Conservation (phyloP, 2,329 filamentous ascomycete species). For the Macrophomina tecta region DNA sequence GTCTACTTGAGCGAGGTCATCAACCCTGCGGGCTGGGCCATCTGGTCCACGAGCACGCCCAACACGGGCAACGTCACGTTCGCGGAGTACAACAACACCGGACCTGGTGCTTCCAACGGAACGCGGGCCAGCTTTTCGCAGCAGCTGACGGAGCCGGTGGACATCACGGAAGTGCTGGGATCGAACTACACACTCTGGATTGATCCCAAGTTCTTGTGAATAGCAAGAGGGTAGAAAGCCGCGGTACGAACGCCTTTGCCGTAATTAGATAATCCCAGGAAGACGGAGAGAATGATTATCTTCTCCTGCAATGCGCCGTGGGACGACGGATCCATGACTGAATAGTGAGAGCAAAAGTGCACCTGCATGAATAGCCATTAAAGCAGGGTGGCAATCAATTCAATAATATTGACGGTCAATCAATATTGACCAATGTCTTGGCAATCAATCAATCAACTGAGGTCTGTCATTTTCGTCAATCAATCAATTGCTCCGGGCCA, state of each 20-base stretch:
- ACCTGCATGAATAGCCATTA: too few relatives aligned
- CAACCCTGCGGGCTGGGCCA: constrained; percentile 62
- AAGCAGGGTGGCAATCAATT: too few relatives aligned
- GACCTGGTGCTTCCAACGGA: constrained; percentile 56
- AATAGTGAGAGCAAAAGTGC: too few relatives aligned
- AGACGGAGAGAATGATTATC: too few relatives aligned
- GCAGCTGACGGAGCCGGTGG: constrained; percentile 34
- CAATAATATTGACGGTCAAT: too few relatives aligned
- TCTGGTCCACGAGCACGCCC: constrained; percentile 44
- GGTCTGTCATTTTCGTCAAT: too few relatives aligned
- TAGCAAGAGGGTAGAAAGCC: background rate
- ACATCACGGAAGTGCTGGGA: constrained; percentile 55
- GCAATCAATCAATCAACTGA: too few relatives aligned
- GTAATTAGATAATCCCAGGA: background rate
- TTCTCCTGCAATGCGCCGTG: too few relatives aligned
- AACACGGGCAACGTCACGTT: constrained; percentile 27
- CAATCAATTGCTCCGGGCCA: too few relatives aligned
- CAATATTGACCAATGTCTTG: too few relatives aligned
- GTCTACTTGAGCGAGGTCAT: constrained; percentile 60
- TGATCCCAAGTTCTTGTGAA: constrained; percentile 38
- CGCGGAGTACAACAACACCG: constrained; percentile 61
- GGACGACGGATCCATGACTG: too few relatives aligned
- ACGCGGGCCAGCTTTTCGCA: constrained; percentile 31
- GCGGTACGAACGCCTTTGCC: background rate
- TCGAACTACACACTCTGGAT: constrained; percentile 51